These are phyloP conservation scores for Diaporthe caulivora DNA, from an alignment of 2,329 filamentous ascomycete genomes.

Conservation along the genomic window DNA sequence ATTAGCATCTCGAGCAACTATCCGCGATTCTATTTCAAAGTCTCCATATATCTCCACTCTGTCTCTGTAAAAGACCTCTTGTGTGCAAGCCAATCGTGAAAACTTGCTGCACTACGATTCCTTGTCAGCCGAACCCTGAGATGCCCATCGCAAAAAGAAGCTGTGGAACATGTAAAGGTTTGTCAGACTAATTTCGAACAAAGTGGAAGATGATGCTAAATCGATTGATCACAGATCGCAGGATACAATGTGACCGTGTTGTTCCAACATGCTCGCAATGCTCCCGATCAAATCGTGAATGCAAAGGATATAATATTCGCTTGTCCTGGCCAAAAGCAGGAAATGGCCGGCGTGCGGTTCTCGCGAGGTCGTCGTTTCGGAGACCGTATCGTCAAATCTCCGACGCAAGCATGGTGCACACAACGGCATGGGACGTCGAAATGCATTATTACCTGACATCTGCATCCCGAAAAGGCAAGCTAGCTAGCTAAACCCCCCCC, in stretches of 20 bases:
- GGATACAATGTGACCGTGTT: neutral
- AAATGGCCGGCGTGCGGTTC: neutral
- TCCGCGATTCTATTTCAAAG: neutral
- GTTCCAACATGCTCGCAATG: constrained; percentile 1
- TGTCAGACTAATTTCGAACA: neutral
- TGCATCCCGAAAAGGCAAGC: neutral
- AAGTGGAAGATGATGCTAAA: neutral
- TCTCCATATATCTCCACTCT: neutral
- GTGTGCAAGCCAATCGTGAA: neutral
- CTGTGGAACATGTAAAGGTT: constrained; percentile 6
- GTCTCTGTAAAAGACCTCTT: neutral
- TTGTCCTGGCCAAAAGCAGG: neutral
- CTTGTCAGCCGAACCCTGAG: neutral
- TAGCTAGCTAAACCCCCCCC: neutral
- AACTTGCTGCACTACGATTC: no score
- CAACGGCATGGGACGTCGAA: neutral
- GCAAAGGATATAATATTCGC: neutral
- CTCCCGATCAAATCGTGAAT: neutral
- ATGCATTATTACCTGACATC: constrained; percentile 2
- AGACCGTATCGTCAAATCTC: neutral
- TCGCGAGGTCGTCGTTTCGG: neutral
- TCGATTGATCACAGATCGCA: neutral
- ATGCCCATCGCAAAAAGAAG: neutral
- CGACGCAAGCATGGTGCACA: constrained; percentile 9
- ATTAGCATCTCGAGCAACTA: neutral